Evolutionary conservation across 202 grass and related monocot genomes (phyloP).

Genomic region (Musa balbisiana): DNA sequence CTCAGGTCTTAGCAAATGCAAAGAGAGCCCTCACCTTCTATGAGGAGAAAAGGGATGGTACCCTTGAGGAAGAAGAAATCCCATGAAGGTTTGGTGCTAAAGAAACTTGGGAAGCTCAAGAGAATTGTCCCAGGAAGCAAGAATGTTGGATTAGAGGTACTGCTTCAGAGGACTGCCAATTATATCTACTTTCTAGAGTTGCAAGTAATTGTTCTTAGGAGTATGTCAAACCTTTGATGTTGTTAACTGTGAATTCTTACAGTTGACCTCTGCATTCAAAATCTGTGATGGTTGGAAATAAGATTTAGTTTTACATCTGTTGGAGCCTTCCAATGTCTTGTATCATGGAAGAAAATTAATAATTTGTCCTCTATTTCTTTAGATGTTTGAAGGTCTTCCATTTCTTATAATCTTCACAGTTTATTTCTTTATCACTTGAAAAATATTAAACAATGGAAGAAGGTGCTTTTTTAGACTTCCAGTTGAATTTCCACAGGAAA

Average conservation of each 20-base stretch:
- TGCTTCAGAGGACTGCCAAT: constrained; percentile 43
- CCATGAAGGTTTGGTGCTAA: constrained; percentile 42
- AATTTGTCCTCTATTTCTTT: too few relatives aligned
- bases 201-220: constrained; percentile 42
- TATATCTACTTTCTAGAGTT: constrained; percentile 65
- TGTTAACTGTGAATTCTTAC: neutral
- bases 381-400: too few relatives aligned
- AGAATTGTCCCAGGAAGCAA: constrained; percentile 47
- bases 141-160: constrained; percentile 24
- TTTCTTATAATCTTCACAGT: too few relatives aligned
- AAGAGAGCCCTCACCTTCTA: neutral
- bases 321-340: too few relatives aligned
- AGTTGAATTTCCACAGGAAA: too few relatives aligned
- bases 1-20: neutral
- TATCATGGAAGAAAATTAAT: too few relatives aligned
- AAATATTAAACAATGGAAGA: too few relatives aligned
- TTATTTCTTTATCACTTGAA: too few relatives aligned
- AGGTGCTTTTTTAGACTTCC: too few relatives aligned
- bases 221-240: constrained; percentile 33
- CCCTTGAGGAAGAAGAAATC: constrained; percentile 28
- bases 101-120: constrained; percentile 60
- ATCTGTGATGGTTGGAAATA: too few relatives aligned
- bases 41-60: constrained; percentile 32
- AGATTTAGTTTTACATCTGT: too few relatives aligned
- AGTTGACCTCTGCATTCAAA: neutral